A percentile compares a stretch with the other conserved stretches of the same genome.
These are phyloP conservation scores for Tricholoma terreum DNA, from an alignment of 768 basidiomycete genomes.

Conservation along the genomic window DNA sequence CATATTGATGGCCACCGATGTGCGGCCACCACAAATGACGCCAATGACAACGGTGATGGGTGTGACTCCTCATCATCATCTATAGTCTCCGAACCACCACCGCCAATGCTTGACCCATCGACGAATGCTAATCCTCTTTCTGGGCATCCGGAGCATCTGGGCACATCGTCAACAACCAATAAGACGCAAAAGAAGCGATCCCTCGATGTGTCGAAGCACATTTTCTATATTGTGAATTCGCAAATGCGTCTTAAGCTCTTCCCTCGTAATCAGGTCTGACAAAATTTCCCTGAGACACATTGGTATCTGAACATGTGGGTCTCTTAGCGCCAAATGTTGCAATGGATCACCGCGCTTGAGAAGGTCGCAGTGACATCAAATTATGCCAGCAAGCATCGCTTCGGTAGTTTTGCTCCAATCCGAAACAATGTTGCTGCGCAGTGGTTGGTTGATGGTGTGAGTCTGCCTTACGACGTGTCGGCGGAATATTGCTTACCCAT, in stretches of 20 bases:
- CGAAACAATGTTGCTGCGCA: constrained; percentile 91
- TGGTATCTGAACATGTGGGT: constrained; percentile 4
- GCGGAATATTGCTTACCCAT: neutral
- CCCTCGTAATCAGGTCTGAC: constrained; percentile 78
- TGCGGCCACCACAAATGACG: constrained; percentile 13
- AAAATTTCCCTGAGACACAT: neutral
- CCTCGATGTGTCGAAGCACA: constrained; percentile 83
- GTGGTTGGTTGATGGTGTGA: constrained; percentile 96
- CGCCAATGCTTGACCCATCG: constrained; percentile 77
- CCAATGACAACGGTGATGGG: constrained; percentile 17
- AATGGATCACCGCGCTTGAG: constrained; percentile 93
- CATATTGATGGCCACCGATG: constrained; percentile 27
- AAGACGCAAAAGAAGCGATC: constrained; percentile 46
- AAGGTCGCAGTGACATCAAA: constrained; percentile 72
- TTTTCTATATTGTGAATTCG: constrained; percentile 90
- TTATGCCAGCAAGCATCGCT: constrained; percentile 80
- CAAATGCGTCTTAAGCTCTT: constrained; percentile 85
- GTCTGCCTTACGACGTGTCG: constrained; percentile 26
- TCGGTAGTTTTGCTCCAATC: constrained; percentile 92
- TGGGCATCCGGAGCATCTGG: constrained; percentile 16
- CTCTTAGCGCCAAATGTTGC: constrained; percentile 85
- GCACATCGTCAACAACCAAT: constrained; percentile 30
- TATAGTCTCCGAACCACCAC: constrained; percentile 36
- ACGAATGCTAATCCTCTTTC: constrained; percentile 64
- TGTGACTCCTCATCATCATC: constrained; percentile 32